A percentile compares a stretch with the other conserved stretches of the same genome.
Evolutionary conservation across 495 filamentous ascomycete genomes (phyloP).

Genomic region (Jackrogersella multiformis): DNA sequence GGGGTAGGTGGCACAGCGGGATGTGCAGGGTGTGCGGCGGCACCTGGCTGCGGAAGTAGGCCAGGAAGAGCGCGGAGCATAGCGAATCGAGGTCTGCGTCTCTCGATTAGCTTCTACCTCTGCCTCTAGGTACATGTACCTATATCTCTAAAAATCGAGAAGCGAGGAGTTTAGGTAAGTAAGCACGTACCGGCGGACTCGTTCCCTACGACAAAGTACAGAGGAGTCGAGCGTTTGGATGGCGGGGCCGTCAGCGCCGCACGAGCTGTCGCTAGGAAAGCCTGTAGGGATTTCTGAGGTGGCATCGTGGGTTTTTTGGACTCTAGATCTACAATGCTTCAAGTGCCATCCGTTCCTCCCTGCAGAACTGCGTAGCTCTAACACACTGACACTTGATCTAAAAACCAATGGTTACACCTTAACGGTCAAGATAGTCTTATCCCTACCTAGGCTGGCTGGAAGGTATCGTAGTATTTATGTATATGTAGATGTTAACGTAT

Average conservation of each 20-base stretch:
- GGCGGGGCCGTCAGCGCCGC: constrained; percentile 52
- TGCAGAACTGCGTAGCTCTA: neutral
- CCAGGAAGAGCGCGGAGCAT: constrained; percentile 81
- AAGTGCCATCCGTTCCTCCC: constrained; percentile 7
- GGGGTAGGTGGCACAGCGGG: constrained; percentile 80
- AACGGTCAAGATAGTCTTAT: too few relatives aligned
- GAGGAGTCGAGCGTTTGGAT: constrained; percentile 48
- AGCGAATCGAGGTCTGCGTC: constrained; percentile 87
- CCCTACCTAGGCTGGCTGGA: too few relatives aligned
- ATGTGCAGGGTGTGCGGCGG: constrained; percentile 69
- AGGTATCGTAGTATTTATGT: constrained; percentile 23
- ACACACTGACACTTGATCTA: neutral
- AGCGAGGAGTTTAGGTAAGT: neutral
- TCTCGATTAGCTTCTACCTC: constrained; percentile 26
- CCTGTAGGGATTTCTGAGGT: constrained; percentile 38
- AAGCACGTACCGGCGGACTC: constrained; percentile 70
- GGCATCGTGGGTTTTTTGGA: constrained; percentile 30
- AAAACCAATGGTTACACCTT: neutral
- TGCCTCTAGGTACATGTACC: too few relatives aligned
- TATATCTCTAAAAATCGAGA: neutral
- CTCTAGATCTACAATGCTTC: too few relatives aligned
- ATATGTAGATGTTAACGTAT: neutral
- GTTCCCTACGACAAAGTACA: constrained; percentile 76
- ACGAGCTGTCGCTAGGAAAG: constrained; percentile 53
- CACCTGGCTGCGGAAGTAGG: constrained; percentile 75